phyloP scores from a whole-genome alignment of 345 rosid genomes.

The thale cress (Arabidopsis thaliana) region DNA sequence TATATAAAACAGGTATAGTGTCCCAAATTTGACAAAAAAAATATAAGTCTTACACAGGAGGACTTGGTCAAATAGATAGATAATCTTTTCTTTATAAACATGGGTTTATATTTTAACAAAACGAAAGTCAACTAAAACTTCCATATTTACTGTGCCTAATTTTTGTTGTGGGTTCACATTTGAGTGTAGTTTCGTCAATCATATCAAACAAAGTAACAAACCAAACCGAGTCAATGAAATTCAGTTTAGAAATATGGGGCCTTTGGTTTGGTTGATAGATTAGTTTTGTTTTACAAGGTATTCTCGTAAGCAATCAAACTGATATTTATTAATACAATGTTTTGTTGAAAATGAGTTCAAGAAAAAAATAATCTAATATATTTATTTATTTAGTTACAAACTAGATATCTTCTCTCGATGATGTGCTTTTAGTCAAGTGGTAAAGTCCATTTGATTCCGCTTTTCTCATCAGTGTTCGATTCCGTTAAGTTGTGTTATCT shows the following conservation, averaged over 20 bases:
- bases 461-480: too few relatives aligned
- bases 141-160: slow-evolving; percentile 7
- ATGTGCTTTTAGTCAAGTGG: too few relatives aligned
- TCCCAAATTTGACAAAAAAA: not conserved
- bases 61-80: not conserved
- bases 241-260: not conserved
- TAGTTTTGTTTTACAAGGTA: too few relatives aligned
- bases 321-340: too few relatives aligned
- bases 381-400: too few relatives aligned
- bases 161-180: slow-evolving; percentile 63
- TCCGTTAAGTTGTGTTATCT: too few relatives aligned
- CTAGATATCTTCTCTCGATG: too few relatives aligned
- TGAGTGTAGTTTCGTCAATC: slow-evolving; percentile 55
- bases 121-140: slow-evolving; percentile 17
- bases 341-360: too few relatives aligned
- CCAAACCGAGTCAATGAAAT: not conserved
- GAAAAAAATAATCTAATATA: not conserved
- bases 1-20: slow-evolving; percentile 34
- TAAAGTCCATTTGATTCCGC: too few relatives aligned
- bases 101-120: not conserved
- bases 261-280: too few relatives aligned
- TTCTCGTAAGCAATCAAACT: too few relatives aligned
- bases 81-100: not conserved
- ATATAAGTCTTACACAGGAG: not conserved
- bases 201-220: slow-evolving; percentile 18